These are phyloP conservation scores for Arctium lappa DNA, from an alignment of 129 eudicot species.

Conservation along the genomic window DNA sequence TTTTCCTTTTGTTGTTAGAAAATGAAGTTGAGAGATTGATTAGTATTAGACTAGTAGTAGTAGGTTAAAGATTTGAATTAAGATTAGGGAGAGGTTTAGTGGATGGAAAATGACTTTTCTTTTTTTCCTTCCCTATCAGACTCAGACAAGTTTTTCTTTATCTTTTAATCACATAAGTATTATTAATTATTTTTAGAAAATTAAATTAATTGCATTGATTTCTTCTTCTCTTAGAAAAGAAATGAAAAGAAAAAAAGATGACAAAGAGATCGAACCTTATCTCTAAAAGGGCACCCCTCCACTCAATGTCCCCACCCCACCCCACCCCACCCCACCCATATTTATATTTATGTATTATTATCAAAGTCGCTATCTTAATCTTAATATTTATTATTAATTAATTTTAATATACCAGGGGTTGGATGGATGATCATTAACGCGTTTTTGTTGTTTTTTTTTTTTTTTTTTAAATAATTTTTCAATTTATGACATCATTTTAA, in stretches of 20 bases:
- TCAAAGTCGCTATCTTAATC: conserved; percentile 11
- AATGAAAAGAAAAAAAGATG: too few species aligned
- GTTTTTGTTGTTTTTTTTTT: background rate
- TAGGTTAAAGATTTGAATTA: background rate
- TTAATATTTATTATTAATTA: background rate
- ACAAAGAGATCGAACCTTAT: conserved; percentile 7
- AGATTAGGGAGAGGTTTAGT: background rate
- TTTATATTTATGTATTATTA: background rate
- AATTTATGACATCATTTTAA: too few species aligned
- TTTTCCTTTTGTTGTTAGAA: background rate
- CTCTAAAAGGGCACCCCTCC: conserved; percentile 32
- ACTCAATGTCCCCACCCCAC: conserved; percentile 22
- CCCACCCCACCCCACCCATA: background rate
- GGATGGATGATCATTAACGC: background rate
- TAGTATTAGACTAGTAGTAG: background rate
- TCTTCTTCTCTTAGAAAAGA: too few species aligned
- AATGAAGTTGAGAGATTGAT: background rate
- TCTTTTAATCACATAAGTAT: background rate
- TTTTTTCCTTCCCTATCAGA: background rate
- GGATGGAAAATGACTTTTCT: conserved; percentile 25
- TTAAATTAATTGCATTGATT: background rate
- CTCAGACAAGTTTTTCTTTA: background rate
- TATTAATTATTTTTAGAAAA: background rate
- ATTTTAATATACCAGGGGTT: background rate
- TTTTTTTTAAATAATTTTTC: too few species aligned